Conservation (phyloP, 1,139 yeast genomes). For the Magnusiomyces sp. region DNA sequence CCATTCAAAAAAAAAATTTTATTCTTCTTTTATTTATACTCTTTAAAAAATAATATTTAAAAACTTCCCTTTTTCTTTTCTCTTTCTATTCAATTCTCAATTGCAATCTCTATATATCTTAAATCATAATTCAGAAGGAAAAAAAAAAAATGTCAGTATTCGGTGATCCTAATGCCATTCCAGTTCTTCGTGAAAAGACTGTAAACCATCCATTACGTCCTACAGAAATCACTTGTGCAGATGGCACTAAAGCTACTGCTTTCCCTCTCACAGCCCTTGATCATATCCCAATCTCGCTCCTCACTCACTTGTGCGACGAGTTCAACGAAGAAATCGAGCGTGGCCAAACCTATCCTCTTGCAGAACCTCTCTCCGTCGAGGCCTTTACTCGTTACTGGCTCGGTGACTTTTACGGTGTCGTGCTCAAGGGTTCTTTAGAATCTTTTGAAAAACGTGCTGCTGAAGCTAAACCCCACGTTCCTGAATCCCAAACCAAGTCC, state of each 20-base stretch:
- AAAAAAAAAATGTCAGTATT: constrained; percentile 13
- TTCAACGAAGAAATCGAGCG: constrained; percentile 76
- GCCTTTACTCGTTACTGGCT: constrained; percentile 71
- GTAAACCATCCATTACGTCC: constrained; percentile 10
- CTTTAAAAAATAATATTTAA: neutral
- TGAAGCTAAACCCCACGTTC: neutral
- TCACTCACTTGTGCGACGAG: constrained; percentile 70
- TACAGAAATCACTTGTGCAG: constrained; percentile 6
- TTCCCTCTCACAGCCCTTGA: constrained; percentile 12
- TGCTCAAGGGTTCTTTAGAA: constrained; percentile 29
- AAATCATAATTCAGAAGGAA: too few species aligned
- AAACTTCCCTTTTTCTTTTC: too few species aligned
- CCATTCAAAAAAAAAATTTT: neutral
- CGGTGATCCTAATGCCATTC: constrained; percentile 8
- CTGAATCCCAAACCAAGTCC: constrained; percentile 11
- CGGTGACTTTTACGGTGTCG: constrained; percentile 52
- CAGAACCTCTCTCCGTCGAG: constrained; percentile 54
- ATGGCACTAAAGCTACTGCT: constrained; percentile 9
- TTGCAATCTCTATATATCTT: too few species aligned
- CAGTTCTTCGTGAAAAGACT: constrained; percentile 7
- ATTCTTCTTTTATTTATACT: neutral
- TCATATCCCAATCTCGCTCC: constrained; percentile 55
- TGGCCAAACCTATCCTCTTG: constrained; percentile 75
- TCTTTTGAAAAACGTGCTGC: constrained; percentile 6
- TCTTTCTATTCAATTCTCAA: too few species aligned